These are phyloP conservation scores for Urtica urens DNA, from an alignment of 306 rosid species.

Conservation along the genomic window DNA sequence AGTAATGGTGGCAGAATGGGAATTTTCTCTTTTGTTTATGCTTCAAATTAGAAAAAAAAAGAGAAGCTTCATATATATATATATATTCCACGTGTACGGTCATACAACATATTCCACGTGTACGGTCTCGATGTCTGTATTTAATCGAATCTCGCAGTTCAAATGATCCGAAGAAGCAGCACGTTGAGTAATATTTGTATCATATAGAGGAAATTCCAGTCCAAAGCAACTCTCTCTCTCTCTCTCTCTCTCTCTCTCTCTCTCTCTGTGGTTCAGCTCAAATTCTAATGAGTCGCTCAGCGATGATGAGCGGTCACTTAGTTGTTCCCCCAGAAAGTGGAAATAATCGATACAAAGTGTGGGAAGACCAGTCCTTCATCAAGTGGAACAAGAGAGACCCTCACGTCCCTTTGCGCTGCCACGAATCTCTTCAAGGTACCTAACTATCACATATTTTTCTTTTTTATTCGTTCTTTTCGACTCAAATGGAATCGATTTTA, in stretches of 20 bases:
- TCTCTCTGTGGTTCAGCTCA: neutral
- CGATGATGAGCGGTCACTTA: constrained; percentile 32
- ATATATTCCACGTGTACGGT: no score
- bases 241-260: neutral
- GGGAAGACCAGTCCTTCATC: constrained; percentile 91
- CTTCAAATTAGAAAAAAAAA: no score
- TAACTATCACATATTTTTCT: neutral
- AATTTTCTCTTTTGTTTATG: no score
- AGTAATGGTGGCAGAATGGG: no score
- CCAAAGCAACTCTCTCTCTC: neutral
- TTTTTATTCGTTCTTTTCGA: neutral
- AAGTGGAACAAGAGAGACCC: constrained; percentile 86
- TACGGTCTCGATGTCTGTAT: no score
- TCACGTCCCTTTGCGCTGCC: constrained; percentile 75
- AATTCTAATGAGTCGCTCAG: constrained; percentile 30
- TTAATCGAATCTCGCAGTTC: no score
- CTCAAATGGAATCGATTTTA: neutral
- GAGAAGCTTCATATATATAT: no score
- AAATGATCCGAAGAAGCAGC: no score
- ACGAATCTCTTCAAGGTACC: constrained; percentile 84
- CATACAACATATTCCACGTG: no score
- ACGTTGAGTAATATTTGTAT: no score
- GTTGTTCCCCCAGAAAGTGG: constrained; percentile 27
- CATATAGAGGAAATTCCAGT: no score
- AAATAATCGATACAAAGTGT: constrained; percentile 46